Percentiles rank a stretch among this genome's conserved stretches.
phyloP scores from a whole-genome alignment of 306 rosid species.

The Dalbergia cultrata region DNA sequence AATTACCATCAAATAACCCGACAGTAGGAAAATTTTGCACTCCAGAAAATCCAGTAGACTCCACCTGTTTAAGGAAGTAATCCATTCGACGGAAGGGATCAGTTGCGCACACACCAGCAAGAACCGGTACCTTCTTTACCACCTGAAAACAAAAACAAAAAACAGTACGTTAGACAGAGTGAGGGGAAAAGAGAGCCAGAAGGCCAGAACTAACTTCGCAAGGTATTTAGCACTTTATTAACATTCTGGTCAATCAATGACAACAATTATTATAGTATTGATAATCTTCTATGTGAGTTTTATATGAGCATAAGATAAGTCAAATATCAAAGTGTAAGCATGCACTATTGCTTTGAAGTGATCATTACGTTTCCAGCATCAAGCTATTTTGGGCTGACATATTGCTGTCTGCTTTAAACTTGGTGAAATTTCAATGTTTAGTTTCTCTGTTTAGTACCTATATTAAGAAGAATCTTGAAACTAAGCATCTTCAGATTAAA shows the following conservation, averaged over 20 bases:
- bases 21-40: slow-evolving; percentile 99
- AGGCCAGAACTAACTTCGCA: slow-evolving; percentile 18
- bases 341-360: not conserved
- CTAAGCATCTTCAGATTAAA: slow-evolving; percentile 19
- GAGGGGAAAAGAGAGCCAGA: slow-evolving; percentile 24
- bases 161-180: slow-evolving; percentile 29
- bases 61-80: slow-evolving; percentile 86
- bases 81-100: slow-evolving; percentile 97
- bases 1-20: slow-evolving; percentile 91
- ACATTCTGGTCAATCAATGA: no score
- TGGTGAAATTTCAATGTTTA: slow-evolving; percentile 22
- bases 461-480: slow-evolving; percentile 34
- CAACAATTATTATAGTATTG: no score
- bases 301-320: no score
- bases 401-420: slow-evolving; percentile 16
- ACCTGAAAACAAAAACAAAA: slow-evolving; percentile 68
- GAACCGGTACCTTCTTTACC: slow-evolving; percentile 84
- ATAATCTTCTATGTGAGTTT: no score
- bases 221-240: not conserved
- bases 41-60: slow-evolving; percentile 87
- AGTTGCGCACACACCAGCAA: slow-evolving; percentile 90
- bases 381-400: slow-evolving; percentile 2
- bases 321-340: not conserved
- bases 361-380: slow-evolving; percentile 13
- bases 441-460: slow-evolving; percentile 8